Conservation (phyloP, 345 rosid genomes). For the Litchi chinensis region DNA sequence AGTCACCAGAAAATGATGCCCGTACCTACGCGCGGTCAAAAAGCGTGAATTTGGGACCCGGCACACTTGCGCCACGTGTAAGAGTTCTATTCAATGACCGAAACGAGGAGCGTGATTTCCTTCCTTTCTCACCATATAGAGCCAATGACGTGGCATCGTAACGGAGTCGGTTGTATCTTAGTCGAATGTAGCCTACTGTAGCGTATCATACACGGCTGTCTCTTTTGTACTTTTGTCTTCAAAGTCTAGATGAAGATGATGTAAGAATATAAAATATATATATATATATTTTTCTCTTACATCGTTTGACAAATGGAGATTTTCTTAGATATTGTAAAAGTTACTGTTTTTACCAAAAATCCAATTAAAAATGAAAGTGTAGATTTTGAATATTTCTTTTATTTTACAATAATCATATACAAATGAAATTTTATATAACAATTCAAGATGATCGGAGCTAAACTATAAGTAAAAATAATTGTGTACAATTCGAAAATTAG, state of each 20-base stretch:
- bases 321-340: not conserved
- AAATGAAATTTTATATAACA: no score
- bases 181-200: not conserved
- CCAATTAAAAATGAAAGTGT: not conserved
- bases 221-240: not conserved
- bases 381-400: not conserved
- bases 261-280: not conserved
- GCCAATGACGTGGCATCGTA: not conserved
- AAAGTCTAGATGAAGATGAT: not conserved
- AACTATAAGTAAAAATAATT: not conserved
- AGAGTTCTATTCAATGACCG: not conserved
- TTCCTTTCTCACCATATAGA: no score
- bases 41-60: constrained; percentile 13
- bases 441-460: no score
- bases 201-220: not conserved
- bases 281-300: not conserved
- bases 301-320: not conserved
- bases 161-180: not conserved
- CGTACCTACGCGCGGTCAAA: constrained; percentile 26
- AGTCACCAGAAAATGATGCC: not conserved
- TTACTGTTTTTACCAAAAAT: no score
- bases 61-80: not conserved
- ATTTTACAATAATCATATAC: no score
- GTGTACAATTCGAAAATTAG: no score
- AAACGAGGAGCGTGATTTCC: not conserved